A percentile compares a stretch with the other conserved stretches of the same genome.
phyloP scores from a whole-genome alignment of 495 filamentous ascomycete genomes.

The Coniosporium apollinis region DNA sequence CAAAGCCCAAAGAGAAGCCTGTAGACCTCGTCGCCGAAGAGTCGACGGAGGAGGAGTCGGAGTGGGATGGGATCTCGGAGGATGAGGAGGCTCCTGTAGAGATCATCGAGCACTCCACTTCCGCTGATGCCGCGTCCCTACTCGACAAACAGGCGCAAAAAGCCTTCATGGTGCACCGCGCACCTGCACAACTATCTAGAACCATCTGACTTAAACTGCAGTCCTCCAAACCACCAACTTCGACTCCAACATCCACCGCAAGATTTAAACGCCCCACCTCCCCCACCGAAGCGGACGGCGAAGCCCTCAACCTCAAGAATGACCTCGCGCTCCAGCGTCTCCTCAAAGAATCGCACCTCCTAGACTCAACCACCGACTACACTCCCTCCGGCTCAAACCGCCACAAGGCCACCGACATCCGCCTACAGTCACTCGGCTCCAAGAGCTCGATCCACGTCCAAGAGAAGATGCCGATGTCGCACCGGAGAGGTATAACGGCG shows the following conservation, averaged over 20 bases:
- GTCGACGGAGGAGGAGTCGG: constrained; percentile 28
- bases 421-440: constrained; percentile 63
- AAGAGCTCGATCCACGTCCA: constrained; percentile 56
- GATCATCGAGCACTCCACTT: constrained; percentile 42
- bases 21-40: constrained; percentile 18
- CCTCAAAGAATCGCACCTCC: constrained; percentile 80
- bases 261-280: constrained; percentile 13
- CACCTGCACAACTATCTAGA: too few relatives aligned
- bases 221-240: constrained; percentile 35
- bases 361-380: constrained; percentile 41
- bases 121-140: constrained; percentile 19
- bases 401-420: constrained; percentile 65
- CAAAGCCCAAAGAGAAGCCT: constrained; percentile 13
- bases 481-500: constrained; percentile 59
- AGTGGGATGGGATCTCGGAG: constrained; percentile 51
- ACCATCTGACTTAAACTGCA: constrained; percentile 19
- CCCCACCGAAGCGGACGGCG: constrained; percentile 30
- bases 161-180: constrained; percentile 50
- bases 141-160: constrained; percentile 50
- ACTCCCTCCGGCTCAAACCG: constrained; percentile 44
- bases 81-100: constrained; percentile 33
- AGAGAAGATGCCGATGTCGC: constrained; percentile 67
- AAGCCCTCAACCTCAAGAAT: constrained; percentile 61
- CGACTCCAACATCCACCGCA: constrained; percentile 6
- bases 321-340: constrained; percentile 83